Conservation (phyloP, 306 rosid genomes). For the Astragalus glycyphyllos region DNA sequence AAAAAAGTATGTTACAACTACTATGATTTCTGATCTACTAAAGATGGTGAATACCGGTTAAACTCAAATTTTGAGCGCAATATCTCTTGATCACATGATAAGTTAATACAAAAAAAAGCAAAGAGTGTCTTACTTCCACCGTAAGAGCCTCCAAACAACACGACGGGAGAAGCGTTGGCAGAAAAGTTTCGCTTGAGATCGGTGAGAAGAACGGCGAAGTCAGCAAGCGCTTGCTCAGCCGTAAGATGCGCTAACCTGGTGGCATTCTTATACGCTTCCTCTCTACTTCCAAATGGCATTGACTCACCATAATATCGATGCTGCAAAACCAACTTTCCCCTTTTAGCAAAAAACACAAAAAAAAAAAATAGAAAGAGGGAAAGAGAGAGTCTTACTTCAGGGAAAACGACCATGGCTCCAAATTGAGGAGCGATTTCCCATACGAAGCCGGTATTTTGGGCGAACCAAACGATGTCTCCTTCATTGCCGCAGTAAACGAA, state of each 20-base stretch:
- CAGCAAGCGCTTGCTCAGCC: conserved; percentile 81
- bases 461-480: conserved; percentile 91
- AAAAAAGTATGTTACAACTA: no score
- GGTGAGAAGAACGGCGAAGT: conserved; percentile 67
- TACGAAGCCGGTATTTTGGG: conserved; percentile 77
- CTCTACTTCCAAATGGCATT: conserved; percentile 66
- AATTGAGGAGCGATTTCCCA: conserved; percentile 87
- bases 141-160: conserved; percentile 89
- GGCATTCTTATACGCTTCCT: conserved; percentile 76
- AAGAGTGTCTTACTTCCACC: conserved; percentile 76
- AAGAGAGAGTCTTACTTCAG: conserved; percentile 57
- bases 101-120: neutral
- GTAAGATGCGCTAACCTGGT: conserved; percentile 67
- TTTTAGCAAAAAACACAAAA: neutral
- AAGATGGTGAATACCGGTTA: no score
- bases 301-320: conserved; percentile 89
- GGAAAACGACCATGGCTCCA: conserved; percentile 83
- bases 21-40: no score
- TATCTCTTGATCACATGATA: neutral
- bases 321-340: conserved; percentile 37
- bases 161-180: conserved; percentile 71
- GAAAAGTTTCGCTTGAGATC: conserved; percentile 65
- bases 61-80: no score
- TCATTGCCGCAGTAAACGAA: conserved; percentile 94
- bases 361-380: neutral